Base-by-base conservation (phyloP, 176 grass and related monocot genomes). In the Pharus latifolius region DNA sequence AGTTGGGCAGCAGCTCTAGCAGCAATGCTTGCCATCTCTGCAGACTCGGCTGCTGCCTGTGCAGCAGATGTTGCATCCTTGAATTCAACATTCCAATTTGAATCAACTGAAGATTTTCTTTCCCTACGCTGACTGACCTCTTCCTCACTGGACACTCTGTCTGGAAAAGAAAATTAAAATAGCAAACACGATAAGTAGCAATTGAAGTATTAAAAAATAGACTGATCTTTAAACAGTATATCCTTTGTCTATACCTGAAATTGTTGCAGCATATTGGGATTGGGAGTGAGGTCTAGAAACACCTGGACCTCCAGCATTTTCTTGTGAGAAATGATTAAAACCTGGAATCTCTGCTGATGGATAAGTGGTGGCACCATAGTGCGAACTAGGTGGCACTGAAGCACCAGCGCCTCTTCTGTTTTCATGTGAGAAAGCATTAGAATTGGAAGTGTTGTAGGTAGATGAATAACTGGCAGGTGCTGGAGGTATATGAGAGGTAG, bases 1-100 rank as follows among this genome's bases (percentile, higher is more conserved):
- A 99, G 81, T 67, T 99, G 79, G 44, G 87, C 90, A 57, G 95
- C 95, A 91, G 90, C 95, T 86, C 84, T 84, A 74, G 95, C 95
- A 79, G 95, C 95, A 52, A 88, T 65, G 75, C 88, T 89, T 29
- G 95, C 95, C 84, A 78, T 90, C 69, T 94, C 90, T 76, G 90
- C 95, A 66, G 90, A 86, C 27, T 94, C 82, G 26, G 90, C 95
- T 69, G 95, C 95, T 60, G 90, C 90, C 63, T 87, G 79, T 33
- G 90, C 90, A 77, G 95, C 95, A 80, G 85, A 87, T 81, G 85
- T 85, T 85, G 87, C 95, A 78, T 94, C 90, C 76, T 84, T 99
- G 80, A 91, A 99, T 79, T 98, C 85, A 40, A 88, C 61, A 65
- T 85, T 88, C 89, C 89, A 92, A 59, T 68, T 92, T 31, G 70